Evolutionary conservation across 2,329 filamentous ascomycete genomes (phyloP), one percentile per base, ranked within the genome.

Genomic region (Xylaria digitata): DNA sequence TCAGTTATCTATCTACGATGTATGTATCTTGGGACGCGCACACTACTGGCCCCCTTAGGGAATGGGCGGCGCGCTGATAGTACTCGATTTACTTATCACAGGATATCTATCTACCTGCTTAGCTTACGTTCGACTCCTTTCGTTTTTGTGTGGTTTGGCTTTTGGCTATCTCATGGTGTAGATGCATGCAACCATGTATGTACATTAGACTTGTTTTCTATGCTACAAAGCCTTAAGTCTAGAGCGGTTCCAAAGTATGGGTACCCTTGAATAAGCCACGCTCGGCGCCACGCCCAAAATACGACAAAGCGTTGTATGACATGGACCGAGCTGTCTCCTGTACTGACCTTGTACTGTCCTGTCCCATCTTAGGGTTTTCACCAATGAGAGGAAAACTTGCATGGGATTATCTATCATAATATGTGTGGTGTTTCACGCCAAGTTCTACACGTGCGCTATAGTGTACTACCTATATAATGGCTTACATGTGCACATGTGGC

Each of bases 201-300:
- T 49, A 49, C 21, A 49, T 13, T 49, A 17, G 6, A 52, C 49
- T 34, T 52, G 2, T 55, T 43, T 26, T 21, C 17, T 43, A 21
- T 37, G 37, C 19, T 19, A 45, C 11, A 13, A 26, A 15, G 21
- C 37, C 5, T 37, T 15, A 43, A 43, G 53, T 30, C 23, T 26
- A 43, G 21, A 43, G 19, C 37, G 11, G 37, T 9, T 26, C 53
- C 15, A 55, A 23, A n/a, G 15, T 30, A 17, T 55, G 37, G 60
- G 43, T 61, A 53, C 58, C 45, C 40, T 60, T n/a, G 37, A 56
- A 30, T 49, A 56, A 55, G 60, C 52, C 50, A 62, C 60, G 50
- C 60, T 49, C 54, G 46, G 60, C 52, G 50, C 60, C 60, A 62
- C 52, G 54, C 60, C 49, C 55, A 48, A 46, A 37, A 13, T 21